A percentile compares a stretch with the other conserved stretches of the same genome.
These are phyloP conservation scores for Arthrobotrys entomopaga DNA, from an alignment of 2,329 filamentous ascomycete species.

Conservation along the genomic window DNA sequence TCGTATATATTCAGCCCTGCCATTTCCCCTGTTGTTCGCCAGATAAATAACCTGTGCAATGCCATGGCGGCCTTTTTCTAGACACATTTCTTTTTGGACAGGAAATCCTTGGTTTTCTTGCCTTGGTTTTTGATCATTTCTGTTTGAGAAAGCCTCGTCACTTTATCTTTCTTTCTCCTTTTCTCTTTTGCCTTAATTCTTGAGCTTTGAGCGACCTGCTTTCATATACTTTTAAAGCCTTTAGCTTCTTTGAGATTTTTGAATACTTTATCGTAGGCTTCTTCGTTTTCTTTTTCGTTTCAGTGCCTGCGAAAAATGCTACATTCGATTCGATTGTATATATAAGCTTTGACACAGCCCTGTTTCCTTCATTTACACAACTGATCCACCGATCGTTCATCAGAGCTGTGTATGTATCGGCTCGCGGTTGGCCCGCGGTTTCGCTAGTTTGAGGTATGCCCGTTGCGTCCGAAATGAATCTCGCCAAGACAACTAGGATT, in stretches of 20 bases:
- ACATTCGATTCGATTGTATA: slow-evolving; percentile 19
- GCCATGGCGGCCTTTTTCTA: too few relatives aligned
- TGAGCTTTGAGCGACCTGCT: slow-evolving; percentile 25
- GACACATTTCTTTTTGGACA: background rate
- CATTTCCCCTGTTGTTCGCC: too few relatives aligned
- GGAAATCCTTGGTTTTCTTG: background rate
- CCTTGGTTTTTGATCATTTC: background rate
- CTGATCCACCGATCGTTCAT: too few relatives aligned
- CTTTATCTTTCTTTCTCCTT: background rate
- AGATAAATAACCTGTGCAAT: background rate
- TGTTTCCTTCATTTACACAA: too few relatives aligned
- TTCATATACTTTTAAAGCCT: slow-evolving; percentile 17
- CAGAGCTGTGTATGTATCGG: too few relatives aligned
- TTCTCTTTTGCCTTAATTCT: slow-evolving; percentile 10
- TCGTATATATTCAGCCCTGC: too few relatives aligned
- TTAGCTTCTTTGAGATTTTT: slow-evolving; percentile 16
- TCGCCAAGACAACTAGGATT: too few relatives aligned
- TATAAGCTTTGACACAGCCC: slow-evolving; percentile 2
- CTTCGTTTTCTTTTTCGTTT: background rate
- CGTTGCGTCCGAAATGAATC: too few relatives aligned
- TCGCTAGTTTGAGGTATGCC: too few relatives aligned
- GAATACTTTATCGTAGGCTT: slow-evolving; percentile 11
- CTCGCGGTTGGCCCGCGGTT: too few relatives aligned
- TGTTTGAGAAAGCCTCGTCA: slow-evolving; percentile 1
- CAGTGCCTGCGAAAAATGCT: slow-evolving; percentile 15